A percentile compares a stretch with the other conserved stretches of the same genome.
Evolutionary conservation across 2,329 filamentous ascomycete species (phyloP).

Genomic region (Beauveria caledonica): DNA sequence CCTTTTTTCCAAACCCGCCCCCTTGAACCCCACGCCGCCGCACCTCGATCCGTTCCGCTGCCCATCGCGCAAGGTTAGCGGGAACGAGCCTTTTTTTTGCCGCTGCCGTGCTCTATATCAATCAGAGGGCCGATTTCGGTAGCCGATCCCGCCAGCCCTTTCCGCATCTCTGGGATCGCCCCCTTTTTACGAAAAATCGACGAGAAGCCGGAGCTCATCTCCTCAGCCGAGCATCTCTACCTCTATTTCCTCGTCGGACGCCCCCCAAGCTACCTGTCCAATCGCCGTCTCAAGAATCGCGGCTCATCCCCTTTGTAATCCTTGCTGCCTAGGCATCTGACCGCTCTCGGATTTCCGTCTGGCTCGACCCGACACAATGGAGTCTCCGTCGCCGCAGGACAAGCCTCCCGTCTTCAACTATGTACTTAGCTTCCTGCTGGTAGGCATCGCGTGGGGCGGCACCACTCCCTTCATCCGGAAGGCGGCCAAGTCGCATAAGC

Average conservation of each 20-base stretch:
- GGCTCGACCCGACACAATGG: not conserved
- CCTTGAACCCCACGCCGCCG: too few relatives aligned
- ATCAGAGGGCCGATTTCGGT: not conserved
- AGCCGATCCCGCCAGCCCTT: not conserved
- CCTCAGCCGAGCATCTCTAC: not conserved
- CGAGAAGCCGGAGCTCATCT: not conserved
- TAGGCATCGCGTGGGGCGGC: slow-evolving; percentile 87
- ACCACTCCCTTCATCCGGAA: slow-evolving; percentile 87
- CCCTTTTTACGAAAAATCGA: not conserved
- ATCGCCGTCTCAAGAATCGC: not conserved
- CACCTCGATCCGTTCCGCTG: not conserved
- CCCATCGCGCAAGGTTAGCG: not conserved
- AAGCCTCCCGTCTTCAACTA: slow-evolving; percentile 64
- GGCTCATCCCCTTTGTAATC: not conserved
- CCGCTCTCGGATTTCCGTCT: not conserved
- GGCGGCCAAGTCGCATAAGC: slow-evolving; percentile 68
- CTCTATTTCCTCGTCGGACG: not conserved
- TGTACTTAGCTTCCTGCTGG: slow-evolving; percentile 79
- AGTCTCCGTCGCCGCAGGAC: slow-evolving; percentile 10
- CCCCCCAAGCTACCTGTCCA: not conserved
- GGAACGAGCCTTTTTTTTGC: not conserved
- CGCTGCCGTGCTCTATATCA: not conserved
- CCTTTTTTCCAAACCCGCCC: too few relatives aligned
- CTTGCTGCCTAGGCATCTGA: not conserved
- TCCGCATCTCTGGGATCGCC: not conserved